Base-by-base conservation (phyloP, 495 filamentous ascomycete species). In the Pseudotulostoma volvatum region DNA sequence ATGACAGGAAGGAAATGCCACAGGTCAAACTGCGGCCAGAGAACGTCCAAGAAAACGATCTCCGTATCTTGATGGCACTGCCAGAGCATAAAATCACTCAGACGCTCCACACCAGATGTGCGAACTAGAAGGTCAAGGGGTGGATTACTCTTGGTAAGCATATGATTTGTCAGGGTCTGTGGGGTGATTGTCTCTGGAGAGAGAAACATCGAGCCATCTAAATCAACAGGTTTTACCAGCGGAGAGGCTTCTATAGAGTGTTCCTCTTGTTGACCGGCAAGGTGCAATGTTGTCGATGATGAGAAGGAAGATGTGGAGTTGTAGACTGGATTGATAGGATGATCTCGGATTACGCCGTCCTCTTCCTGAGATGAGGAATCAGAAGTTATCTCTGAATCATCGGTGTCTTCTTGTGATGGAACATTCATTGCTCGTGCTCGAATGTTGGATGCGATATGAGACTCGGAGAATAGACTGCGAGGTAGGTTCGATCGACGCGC, bases 51-150 rank as follows among this genome's bases (percentile, higher is more conserved):
- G 59, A 96, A 97, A 30, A 84, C 82, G 39, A 96, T 79, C 38
- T 93, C 79, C 0, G 90, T 96, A 32, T 88, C 66, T 49, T 92
- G 69, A 47, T 96, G 86, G 48, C 81, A 87, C 57, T 97, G 90
- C 90, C 90, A 97, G 37, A 97, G 75, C 86, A 97, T 86, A 50
- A 96, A 97, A 51, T 97, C 90, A 48, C 84, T 93, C 41, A 97
- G 59, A 15, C 90, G 70, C 50, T 86, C 79, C 8, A 97, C 90
- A 18, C 84, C 90, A 36, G 83, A 92, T 0, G 90, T 97, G 18
- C 90, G 71, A 14, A 97, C 67, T 18, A 96, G 71, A 0, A 97
- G 65, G 46, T 97, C 90, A 15, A 96, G 63, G 1, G 92, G 90
- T 2, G 92, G 92, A 38, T 73, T 75, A 21, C 72, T 79, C 31